phyloP scores from a whole-genome alignment of 2,329 filamentous ascomycete species.

The Penicillium sp. region DNA sequence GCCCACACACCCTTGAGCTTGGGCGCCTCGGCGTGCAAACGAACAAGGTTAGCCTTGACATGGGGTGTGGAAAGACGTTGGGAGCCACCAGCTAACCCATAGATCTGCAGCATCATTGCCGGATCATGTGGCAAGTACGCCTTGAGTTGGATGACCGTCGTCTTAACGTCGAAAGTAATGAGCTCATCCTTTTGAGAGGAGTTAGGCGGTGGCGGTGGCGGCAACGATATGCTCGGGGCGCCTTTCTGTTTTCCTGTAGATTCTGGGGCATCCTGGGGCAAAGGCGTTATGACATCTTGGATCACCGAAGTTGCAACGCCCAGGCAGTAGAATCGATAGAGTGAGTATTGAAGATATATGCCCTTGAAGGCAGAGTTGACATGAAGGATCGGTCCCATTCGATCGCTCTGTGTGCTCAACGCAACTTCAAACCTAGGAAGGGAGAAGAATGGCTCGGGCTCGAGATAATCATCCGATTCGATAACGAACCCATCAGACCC shows the following conservation, averaged over 20 bases:
- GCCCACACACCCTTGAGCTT: constrained; percentile 81
- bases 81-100: constrained; percentile 72
- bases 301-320: constrained; percentile 76
- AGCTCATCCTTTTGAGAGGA: constrained; percentile 54
- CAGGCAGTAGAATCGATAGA: constrained; percentile 87
- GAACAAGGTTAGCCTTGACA: constrained; percentile 67
- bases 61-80: constrained; percentile 87
- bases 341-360: constrained; percentile 79
- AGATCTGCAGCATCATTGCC: constrained; percentile 84
- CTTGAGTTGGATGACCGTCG: constrained; percentile 79
- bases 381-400: constrained; percentile 81
- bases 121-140: constrained; percentile 84
- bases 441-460: constrained; percentile 78
- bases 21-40: constrained; percentile 84
- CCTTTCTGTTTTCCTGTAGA: constrained; percentile 14
- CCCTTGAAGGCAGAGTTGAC: constrained; percentile 76
- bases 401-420: constrained; percentile 78
- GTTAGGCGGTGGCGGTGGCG: constrained; percentile 23
- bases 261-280: constrained; percentile 17
- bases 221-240: constrained; percentile 21
- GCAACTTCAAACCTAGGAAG: constrained; percentile 84
- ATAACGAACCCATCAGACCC: constrained; percentile 88
- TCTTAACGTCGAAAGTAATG: constrained; percentile 75
- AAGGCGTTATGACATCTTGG: constrained; percentile 57
- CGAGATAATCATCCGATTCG: constrained; percentile 77